These are phyloP conservation scores for Fagus crenata DNA, from an alignment of 306 rosid species.

Conservation along the genomic window DNA sequence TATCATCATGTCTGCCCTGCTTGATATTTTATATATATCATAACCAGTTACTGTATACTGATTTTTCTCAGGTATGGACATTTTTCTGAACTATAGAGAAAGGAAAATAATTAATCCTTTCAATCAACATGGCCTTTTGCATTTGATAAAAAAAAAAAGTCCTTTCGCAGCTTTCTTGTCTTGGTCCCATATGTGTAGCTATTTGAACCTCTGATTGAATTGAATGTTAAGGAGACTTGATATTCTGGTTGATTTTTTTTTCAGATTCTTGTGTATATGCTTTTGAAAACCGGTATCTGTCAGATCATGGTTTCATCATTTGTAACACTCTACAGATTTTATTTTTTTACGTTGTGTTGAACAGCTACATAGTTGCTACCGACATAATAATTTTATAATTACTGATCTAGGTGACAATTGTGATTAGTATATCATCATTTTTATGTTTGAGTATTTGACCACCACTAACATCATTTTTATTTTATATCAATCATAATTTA, in stretches of 20 bases:
- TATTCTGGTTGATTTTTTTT: neutral
- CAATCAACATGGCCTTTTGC: neutral
- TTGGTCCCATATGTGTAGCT: neutral
- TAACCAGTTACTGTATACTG: neutral
- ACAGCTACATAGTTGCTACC: neutral
- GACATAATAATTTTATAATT: neutral
- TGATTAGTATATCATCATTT: too few species aligned
- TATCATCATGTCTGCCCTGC: neutral
- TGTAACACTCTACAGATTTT: neutral
- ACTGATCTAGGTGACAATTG: too few species aligned
- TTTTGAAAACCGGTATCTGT: neutral
- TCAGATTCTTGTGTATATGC: neutral
- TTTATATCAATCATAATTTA: too few species aligned
- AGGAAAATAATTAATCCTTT: neutral
- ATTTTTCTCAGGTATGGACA: neutral
- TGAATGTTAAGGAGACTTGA: neutral
- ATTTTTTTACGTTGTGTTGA: neutral
- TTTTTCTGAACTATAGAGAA: neutral
- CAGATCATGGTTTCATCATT: neutral
- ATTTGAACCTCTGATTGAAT: neutral
- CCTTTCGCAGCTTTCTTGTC: neutral
- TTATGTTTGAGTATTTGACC: too few species aligned
- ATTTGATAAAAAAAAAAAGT: too few species aligned
- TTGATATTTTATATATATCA: neutral
- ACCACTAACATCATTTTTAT: too few species aligned